phyloP scores from a whole-genome alignment of 2,329 filamentous ascomycete species.

The Colletotrichum trifolii region DNA sequence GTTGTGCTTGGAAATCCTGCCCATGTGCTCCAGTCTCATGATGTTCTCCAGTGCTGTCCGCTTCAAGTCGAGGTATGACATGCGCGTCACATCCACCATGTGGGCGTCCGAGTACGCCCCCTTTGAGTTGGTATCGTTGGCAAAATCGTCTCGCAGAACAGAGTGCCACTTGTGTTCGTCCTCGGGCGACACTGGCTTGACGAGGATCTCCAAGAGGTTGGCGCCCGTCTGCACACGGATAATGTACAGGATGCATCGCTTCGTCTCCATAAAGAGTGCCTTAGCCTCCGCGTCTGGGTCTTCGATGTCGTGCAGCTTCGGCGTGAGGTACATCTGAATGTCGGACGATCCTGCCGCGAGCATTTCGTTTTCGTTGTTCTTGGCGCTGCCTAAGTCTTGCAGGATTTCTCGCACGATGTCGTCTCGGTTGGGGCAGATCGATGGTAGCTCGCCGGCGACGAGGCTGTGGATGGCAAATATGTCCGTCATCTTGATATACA shows the following conservation, averaged over 20 bases:
- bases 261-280: slow-evolving; percentile 96
- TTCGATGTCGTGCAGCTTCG: slow-evolving; percentile 88
- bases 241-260: slow-evolving; percentile 96
- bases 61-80: slow-evolving; percentile 94
- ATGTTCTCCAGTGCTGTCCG: slow-evolving; percentile 94
- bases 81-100: slow-evolving; percentile 87
- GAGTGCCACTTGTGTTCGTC: slow-evolving; percentile 90
- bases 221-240: slow-evolving; percentile 93
- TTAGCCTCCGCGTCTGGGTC: slow-evolving; percentile 95
- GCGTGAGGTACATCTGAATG: slow-evolving; percentile 89
- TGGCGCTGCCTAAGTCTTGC: slow-evolving; percentile 92
- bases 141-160: slow-evolving; percentile 85
- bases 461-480: slow-evolving; percentile 96
- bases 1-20: slow-evolving; percentile 89
- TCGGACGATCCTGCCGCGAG: slow-evolving; percentile 86
- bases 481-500: slow-evolving; percentile 99
- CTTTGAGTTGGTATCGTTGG: slow-evolving; percentile 72
- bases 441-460: slow-evolving; percentile 80
- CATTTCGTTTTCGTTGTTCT: slow-evolving; percentile 96
- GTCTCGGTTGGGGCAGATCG: slow-evolving; percentile 82
- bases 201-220: slow-evolving; percentile 94
- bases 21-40: slow-evolving; percentile 85
- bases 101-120: slow-evolving; percentile 92
- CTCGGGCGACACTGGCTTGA: slow-evolving; percentile 86
- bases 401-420: slow-evolving; percentile 92